Evolutionary conservation across 345 rosid species (phyloP).

Genomic region (Camelina neglecta): DNA sequence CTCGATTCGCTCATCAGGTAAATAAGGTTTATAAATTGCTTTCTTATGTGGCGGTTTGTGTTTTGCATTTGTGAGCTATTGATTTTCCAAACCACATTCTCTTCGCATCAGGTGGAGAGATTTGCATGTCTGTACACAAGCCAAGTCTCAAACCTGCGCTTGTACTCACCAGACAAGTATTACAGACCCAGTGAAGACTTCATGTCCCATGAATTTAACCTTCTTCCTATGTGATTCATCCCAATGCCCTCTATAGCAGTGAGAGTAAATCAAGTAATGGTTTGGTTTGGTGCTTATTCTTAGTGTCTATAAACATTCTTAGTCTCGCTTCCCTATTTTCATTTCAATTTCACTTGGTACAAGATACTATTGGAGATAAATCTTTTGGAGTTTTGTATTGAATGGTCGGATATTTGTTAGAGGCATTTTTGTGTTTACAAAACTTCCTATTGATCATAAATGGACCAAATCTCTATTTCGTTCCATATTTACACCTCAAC

Average conservation of each 20-base stretch:
- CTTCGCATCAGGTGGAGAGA: constrained; percentile 89
- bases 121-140: constrained; percentile 97
- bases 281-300: constrained; percentile 28
- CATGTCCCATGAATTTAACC: constrained; percentile 93
- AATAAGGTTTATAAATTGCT: neutral
- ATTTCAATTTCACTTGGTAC: constrained; percentile 22
- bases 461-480: neutral
- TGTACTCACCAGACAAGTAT: constrained; percentile 92
- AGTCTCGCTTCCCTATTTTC: neutral
- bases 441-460: neutral
- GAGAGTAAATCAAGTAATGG: too few species aligned
- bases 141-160: constrained; percentile 85
- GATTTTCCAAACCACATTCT: neutral
- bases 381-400: neutral
- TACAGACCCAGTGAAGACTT: constrained; percentile 93
- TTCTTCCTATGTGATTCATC: constrained; percentile 49
- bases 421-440: constrained; percentile 2
- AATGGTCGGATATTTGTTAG: constrained; percentile 7
- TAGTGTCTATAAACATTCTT: constrained; percentile 35
- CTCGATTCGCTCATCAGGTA: constrained; percentile 99
- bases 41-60: neutral
- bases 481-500: neutral
- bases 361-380: neutral
- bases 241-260: too few species aligned
- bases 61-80: constrained; percentile 8